phyloP scores from a whole-genome alignment of 345 rosid species.

The Eucalyptus lansdowneana region DNA sequence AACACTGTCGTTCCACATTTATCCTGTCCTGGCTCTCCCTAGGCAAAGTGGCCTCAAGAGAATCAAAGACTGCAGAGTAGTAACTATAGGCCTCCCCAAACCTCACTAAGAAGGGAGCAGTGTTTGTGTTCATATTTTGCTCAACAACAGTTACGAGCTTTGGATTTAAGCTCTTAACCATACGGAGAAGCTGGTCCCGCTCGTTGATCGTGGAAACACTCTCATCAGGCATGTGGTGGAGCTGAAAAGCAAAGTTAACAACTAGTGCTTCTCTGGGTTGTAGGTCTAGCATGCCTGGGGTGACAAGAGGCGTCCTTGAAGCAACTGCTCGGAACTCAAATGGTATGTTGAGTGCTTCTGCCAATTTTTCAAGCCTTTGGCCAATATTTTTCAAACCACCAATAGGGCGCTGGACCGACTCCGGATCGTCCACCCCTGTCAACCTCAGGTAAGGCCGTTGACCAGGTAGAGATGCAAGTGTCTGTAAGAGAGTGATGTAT shows the following conservation, averaged over 20 bases:
- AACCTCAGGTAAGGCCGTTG: constrained; percentile 52
- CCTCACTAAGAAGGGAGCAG: constrained; percentile 75
- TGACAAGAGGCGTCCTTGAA: constrained; percentile 57
- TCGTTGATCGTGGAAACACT: constrained; percentile 85
- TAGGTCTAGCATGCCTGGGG: constrained; percentile 56
- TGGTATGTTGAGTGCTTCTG: constrained; percentile 46
- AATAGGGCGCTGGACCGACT: constrained; percentile 73
- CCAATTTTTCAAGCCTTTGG: constrained; percentile 70
- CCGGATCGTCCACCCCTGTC: constrained; percentile 96
- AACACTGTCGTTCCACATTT: constrained; percentile 91
- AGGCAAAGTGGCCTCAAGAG: constrained; percentile 82
- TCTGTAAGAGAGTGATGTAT: constrained; percentile 73
- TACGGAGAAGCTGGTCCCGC: constrained; percentile 85
- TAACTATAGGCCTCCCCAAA: constrained; percentile 80
- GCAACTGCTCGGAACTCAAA: constrained; percentile 66
- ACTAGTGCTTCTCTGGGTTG: constrained; percentile 63
- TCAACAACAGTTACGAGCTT: constrained; percentile 92
- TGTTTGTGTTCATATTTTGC: constrained; percentile 90
- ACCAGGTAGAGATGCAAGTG: constrained; percentile 35
- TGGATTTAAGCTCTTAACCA: constrained; percentile 83
- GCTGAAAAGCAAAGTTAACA: constrained; percentile 94
- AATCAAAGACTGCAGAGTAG: constrained; percentile 83
- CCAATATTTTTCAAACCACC: constrained; percentile 80
- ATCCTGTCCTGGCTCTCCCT: constrained; percentile 94
- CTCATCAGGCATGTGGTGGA: constrained; percentile 99